These are phyloP conservation scores for Chlorociboria aeruginascens DNA, from an alignment of 495 filamentous ascomycete species.

Conservation along the genomic window DNA sequence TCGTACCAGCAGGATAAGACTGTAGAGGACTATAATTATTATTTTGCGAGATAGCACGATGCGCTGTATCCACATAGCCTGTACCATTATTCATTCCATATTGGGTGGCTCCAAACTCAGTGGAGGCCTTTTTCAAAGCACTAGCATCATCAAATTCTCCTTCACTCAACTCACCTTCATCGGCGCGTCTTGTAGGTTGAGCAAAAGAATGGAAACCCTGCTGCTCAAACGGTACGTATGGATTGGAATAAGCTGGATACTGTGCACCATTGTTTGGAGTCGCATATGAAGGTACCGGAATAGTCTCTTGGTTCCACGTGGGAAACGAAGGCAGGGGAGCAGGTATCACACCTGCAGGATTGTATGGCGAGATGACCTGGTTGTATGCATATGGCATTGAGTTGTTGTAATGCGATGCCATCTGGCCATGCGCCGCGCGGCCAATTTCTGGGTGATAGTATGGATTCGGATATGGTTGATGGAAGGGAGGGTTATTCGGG, in stretches of 20 bases:
- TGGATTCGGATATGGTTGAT: conserved; percentile 12
- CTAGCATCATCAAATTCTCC: conserved; percentile 35
- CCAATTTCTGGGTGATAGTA: conserved; percentile 10
- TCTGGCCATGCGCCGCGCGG: conserved; percentile 1
- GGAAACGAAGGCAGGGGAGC: conserved; percentile 18
- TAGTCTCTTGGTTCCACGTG: conserved; percentile 17
- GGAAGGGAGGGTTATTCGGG: conserved; percentile 12
- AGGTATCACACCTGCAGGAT: conserved; percentile 6
- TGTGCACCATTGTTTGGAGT: conserved; percentile 2
- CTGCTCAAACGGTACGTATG: conserved; percentile 5
- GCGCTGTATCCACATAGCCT: conserved; percentile 12
- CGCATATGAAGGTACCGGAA: conserved; percentile 12
- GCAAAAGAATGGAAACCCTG: conserved; percentile 6
- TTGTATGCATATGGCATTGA: conserved; percentile 18
- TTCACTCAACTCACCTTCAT: conserved; percentile 70
- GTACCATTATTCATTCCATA: conserved; percentile 8
- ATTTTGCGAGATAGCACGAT: conserved; percentile 9
- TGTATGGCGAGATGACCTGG: conserved; percentile 9
- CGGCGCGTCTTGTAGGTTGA: conserved; percentile 25
- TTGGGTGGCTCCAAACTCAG: conserved; percentile 8
- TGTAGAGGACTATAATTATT: conserved; percentile 7
- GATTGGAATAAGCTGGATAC: conserved; percentile 10
- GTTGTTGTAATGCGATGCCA: conserved; percentile 10
- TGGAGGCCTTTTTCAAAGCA: background rate
- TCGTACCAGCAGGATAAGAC: conserved; percentile 6